Conservation (phyloP, 768 basidiomycete species). For the Termitomyces sp. region DNA sequence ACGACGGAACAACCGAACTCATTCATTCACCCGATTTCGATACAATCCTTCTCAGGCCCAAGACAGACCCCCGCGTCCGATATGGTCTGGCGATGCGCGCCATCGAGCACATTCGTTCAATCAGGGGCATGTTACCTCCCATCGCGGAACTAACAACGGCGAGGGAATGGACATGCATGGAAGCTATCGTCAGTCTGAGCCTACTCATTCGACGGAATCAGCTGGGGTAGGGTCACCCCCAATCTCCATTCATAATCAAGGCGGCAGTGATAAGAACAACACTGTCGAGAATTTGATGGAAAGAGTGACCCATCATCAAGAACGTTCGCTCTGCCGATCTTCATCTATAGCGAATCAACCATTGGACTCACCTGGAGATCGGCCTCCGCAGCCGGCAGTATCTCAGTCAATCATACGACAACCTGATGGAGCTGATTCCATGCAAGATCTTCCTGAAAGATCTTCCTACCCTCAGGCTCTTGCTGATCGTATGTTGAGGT, state of each 20-base stretch:
- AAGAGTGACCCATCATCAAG: neutral
- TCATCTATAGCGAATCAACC: too few species aligned
- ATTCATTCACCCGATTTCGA: neutral
- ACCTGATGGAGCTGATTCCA: neutral
- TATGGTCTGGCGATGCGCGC: neutral
- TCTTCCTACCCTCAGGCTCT: neutral
- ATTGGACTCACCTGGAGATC: neutral
- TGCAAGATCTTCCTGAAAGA: neutral
- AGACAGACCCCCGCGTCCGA: neutral
- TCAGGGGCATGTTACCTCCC: neutral
- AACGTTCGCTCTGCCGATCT: neutral
- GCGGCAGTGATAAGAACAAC: neutral
- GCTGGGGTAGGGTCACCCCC: neutral
- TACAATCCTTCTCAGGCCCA: neutral
- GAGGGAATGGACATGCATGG: neutral
- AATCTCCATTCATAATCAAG: neutral
- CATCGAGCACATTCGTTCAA: neutral
- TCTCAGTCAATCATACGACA: neutral
- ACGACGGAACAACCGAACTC: neutral
- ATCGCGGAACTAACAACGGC: neutral
- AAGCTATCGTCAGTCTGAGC: neutral
- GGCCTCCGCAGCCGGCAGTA: neutral
- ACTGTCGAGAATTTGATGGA: too few species aligned
- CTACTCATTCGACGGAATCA: neutral
- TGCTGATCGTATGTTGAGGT: neutral